Evolutionary conservation across 768 basidiomycete genomes (phyloP), one percentile per base, ranked within the genome.

Genomic region (Suillus variegatus): DNA sequence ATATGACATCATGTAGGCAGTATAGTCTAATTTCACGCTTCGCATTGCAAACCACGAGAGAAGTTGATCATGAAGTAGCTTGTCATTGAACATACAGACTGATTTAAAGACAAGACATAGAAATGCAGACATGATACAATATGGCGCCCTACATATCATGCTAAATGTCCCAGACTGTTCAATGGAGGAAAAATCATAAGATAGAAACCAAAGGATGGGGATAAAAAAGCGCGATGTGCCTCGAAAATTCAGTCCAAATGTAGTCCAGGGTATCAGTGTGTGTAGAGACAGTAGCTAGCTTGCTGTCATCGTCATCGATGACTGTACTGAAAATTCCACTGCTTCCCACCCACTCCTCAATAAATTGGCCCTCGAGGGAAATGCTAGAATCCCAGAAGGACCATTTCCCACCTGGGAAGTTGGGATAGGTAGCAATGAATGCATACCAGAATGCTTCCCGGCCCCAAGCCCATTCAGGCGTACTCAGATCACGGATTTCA

Each of bases 191-290:
- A 58, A 58, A 35, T 46, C 28, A 61, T 20, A n/a, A 44, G 43
- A 61, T 41, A 60, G 64, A 38, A 52, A 49, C 63, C 46, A 51
- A 44, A 51, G 64, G 46, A 52, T 63, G 18, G 38, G 62, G 62
- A 52, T 56, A 51, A 63, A 63, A 62, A 32, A 63, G 46, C 6
- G 32, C 22, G 8, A 49, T 49, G 51, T 63, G 62, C 20, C 49
- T 56, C 14, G 28, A 63, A 63, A 63, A 63, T 51, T 63, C 62
- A 35, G 28, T 16, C 61, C 61, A 54, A 20, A 54, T 54, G 36
- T 40, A 32, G 22, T 51, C 44, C 36, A 62, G 18, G 51, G 51
- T 36, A 36, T 62, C 61, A 18, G 3, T 10, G 41, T 28, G 22
- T 51, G 49, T 51, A 51, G 49, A 28, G 49, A 51, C 49, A 28